phyloP scores from a whole-genome alignment of 306 rosid species.

The Castanospermum australe region DNA sequence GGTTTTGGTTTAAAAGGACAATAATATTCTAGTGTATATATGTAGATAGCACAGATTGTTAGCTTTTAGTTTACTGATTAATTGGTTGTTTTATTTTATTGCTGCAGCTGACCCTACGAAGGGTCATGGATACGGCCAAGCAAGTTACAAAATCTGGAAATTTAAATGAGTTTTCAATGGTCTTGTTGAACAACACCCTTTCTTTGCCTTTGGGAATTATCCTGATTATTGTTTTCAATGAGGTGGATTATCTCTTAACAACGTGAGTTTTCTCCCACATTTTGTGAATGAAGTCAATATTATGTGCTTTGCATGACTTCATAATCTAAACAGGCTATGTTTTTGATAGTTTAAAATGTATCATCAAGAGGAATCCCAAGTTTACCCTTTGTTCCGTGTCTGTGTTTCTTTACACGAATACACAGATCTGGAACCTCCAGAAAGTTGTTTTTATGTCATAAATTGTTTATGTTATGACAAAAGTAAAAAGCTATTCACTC shows the following conservation, averaged over 20 bases:
- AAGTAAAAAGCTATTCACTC: background rate
- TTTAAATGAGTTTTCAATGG: constrained; percentile 96
- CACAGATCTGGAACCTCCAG: constrained; percentile 6
- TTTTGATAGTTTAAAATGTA: constrained; percentile 9
- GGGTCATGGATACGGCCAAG: constrained; percentile 97
- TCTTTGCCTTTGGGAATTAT: constrained; percentile 89
- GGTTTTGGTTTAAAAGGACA: background rate
- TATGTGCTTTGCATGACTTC: constrained; percentile 7
- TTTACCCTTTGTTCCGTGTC: background rate
- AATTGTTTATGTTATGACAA: background rate
- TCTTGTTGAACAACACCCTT: constrained; percentile 89
- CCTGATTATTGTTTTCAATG: constrained; percentile 73
- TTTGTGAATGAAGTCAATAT: constrained; percentile 12
- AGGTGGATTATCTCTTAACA: constrained; percentile 80
- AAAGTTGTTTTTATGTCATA: constrained; percentile 5
- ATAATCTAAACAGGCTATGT: background rate
- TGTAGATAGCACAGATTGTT: constrained; percentile 9
- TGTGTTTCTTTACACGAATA: constrained; percentile 11
- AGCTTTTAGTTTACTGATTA: constrained; percentile 31
- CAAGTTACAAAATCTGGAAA: constrained; percentile 84
- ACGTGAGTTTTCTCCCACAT: constrained; percentile 64
- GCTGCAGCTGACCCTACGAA: constrained; percentile 82
- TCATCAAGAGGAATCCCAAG: background rate
- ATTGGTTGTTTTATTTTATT: constrained; percentile 28
- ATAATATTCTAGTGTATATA: background rate